Evolutionary conservation across 257 asterid species (phyloP), one percentile per base, ranked within the genome.

Genomic region (Capsicum baccatum): DNA sequence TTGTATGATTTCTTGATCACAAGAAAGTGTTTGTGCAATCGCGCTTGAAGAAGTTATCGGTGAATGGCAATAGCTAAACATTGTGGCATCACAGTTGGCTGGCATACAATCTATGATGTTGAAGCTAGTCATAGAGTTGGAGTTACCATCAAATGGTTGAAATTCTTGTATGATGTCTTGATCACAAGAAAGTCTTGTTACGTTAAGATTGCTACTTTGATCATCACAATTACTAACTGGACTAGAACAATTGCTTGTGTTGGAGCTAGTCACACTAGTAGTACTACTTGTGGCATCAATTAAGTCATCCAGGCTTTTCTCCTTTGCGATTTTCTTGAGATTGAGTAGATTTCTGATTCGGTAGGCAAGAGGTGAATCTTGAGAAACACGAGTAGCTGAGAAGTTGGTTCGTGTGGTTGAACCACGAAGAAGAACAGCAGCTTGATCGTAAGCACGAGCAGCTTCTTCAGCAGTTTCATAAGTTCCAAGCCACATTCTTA

Each of bases 401-500:
- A 93, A 93, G 60, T 93, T 93, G 3, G 95, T 93, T 69, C 92
- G 94, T 0, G 97, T 90, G 64, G 90, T 88, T 59, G 94, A 48
- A 17, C 95, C 95, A 11, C 97, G 95, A 13, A 93, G 87, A 58
- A 92, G 94, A 83, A 90, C 89, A 82, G 95, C 97, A 0, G 95
- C 97, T 74, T 93, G 92, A 44, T 92, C 97, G 13, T 93, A 92
- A 8, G 97, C 95, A 54, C 92, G 92, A 3, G 97, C 95, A 14
- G 97, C 95, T 81, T 90, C 93, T 69, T 93, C 94, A 0, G 94
- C 93, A 1, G 91, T 91, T 70, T 91, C 92, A 35, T 90, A 92
- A 9, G 95, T 93, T 8, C 95, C 97, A 13, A 93, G 95, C 97
- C 95, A 93, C 97, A 93, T 90, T 85, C 97, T 83, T 47, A 93